Base-by-base conservation (phyloP, 371 early-diverging fungal species). In the Mortierella sp. region DNA sequence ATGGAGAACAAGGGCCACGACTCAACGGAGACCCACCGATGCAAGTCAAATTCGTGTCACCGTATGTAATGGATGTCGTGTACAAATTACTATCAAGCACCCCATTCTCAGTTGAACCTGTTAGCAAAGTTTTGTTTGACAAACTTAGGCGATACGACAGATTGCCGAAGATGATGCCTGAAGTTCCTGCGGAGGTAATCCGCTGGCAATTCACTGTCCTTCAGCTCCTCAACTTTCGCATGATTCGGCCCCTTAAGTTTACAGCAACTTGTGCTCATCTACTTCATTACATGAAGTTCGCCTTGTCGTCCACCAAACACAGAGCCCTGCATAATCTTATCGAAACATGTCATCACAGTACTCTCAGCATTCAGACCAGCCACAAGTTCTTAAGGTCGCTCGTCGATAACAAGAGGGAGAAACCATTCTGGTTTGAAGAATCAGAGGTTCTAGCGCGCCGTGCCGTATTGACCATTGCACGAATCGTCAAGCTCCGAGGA, bases 131-230 rank as follows among this genome's bases (percentile, higher is more conserved):
- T 32, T 86, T 94, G 49, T 88, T 94, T 61, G 94, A 93, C 55
- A 92, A 92, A 68, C 75, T 93, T 28, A 86, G 92, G 64, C 85
- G 89, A 35, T 90, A 92, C 72, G 94, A 94, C 66, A 91, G 91
- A 45, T 57, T 83, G 57, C 75, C 85, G 54, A 91, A 88, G 64
- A 64, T 51, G 1, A 64, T 66, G n/a, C 43, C 35, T 12, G 69
- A 51, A 51, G 75, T 66, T 6, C 68, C 63, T 2, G 59, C 37
- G 5, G 76, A 70, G 63, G 57, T 64, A 58, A 60, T 42, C 40
- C 88, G 93, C 6, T 94, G 93, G 94, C 83, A 92, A 51, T 91
- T 91, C 74, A 93, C 93, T 0, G 88, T 94, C 28, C 84, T 93
- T 31, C 94, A 94, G 70, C 80, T 94, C 57, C 87, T 94, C 83